phyloP scores from a whole-genome alignment of 1,139 yeast genomes.

The Zygotorulaspora mrakii region DNA sequence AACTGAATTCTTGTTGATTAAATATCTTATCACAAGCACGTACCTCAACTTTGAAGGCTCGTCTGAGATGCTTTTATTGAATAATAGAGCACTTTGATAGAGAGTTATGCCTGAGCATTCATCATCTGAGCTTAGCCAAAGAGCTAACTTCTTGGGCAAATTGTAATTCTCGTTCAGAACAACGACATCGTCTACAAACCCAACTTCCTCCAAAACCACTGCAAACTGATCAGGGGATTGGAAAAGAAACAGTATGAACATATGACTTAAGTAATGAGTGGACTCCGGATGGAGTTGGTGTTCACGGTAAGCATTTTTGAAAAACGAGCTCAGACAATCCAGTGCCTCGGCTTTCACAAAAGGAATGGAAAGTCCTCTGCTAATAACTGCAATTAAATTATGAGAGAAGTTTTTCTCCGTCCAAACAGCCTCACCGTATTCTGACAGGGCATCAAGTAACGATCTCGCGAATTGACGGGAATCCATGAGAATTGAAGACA shows the following conservation, averaged over 20 bases:
- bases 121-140: conserved; percentile 45
- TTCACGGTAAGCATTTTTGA: conserved; percentile 44
- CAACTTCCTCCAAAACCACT: conserved; percentile 46
- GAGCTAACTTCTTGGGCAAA: conserved; percentile 49
- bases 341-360: conserved; percentile 57
- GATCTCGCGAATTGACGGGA: conserved; percentile 42
- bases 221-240: conserved; percentile 50
- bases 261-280: conserved; percentile 42
- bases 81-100: conserved; percentile 52
- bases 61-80: conserved; percentile 48
- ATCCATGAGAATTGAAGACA: conserved; percentile 20
- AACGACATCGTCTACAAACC: conserved; percentile 39
- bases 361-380: conserved; percentile 63
- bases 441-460: conserved; percentile 45
- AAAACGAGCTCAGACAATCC: conserved; percentile 47
- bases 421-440: conserved; percentile 42
- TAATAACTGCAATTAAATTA: conserved; percentile 48
- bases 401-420: conserved; percentile 52
- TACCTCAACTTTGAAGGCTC: conserved; percentile 53
- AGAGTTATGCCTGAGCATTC: conserved; percentile 47
- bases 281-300: conserved; percentile 16
- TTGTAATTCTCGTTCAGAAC: conserved; percentile 39
- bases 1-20: conserved; percentile 41
- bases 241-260: conserved; percentile 54
- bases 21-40: conserved; percentile 46